Base-by-base conservation (phyloP, 352 stramenopile genomes). In the Phytophthora constricta region DNA sequence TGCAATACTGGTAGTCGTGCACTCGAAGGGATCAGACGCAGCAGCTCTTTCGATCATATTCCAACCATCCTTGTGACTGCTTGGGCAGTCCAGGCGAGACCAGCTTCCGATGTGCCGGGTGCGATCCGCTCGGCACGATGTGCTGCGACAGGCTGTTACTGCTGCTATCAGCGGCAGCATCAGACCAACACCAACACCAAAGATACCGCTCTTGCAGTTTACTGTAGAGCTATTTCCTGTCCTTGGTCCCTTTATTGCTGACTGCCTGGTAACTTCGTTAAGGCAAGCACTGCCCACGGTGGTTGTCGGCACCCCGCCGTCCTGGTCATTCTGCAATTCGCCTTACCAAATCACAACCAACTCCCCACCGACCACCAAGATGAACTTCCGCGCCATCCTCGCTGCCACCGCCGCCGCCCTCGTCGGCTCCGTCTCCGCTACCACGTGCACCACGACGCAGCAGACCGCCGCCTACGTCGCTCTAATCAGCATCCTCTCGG, bases 321-420 rank as follows among this genome's bases (percentile, higher is more conserved):
- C n/a, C n/a, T 43, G 27, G 3, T 46, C 59, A 67, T 60, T 67
- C 48, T 49, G 50, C 49, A 61, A 67, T 61, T 67, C 52, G 33
- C 39, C 28, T 46, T 46, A 20, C 22, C 49, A 33, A 33, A 23
- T n/a, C 45, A 23, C 26, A 47, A 56, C 23, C 23, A 33, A 43
- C 25, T 42, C 39, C 42, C 1, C 48, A 26, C n/a, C 27, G 10
- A 52, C 31, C 61, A 51, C 28, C 47, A 65, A 51, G 37, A 68
- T 68, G 61, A 62, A 68, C 22, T 53, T 63, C 52, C n/a, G 9
- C 25, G 61, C 61, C n/a, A 5, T 65, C 23, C 42, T 65, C 13
- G 39, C 28, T 26, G 54, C 48, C 46, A 52, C 54, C 34, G 42
- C 51, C 53, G 46, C 52, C 33, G 65, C 52, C 52, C 25, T 70